Conservation (phyloP, 176 grass and related monocot genomes). For the Bromus sterilis region DNA sequence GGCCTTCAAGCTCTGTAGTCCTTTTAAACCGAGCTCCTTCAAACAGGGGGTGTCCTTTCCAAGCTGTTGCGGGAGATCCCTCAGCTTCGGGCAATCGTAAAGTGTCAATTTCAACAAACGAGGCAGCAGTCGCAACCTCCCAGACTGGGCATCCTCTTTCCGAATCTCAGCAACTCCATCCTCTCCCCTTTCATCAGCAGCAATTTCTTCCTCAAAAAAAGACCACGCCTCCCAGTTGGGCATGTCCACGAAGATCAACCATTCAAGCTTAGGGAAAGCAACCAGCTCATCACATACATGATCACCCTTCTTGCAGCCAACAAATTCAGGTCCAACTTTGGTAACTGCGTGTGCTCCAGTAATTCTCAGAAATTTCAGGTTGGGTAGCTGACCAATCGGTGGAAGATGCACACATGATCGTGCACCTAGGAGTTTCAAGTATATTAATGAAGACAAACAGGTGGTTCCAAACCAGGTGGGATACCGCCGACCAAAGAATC, state of each 20-base stretch:
- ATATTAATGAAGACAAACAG: neutral
- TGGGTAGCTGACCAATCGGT: no score
- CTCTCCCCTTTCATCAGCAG: neutral
- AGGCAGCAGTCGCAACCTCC: neutral
- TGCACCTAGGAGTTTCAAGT: neutral
- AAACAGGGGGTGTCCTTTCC: neutral
- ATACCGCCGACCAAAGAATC: neutral
- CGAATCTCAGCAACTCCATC: neutral
- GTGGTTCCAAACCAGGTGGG: neutral
- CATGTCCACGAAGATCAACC: neutral
- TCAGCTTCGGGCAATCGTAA: conserved; percentile 8
- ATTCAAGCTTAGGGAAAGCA: conserved; percentile 25
- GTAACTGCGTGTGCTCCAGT: neutral
- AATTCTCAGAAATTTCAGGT: neutral
- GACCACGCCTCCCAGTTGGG: conserved; percentile 35
- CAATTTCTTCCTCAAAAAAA: neutral
- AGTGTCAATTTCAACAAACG: neutral
- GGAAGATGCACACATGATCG: neutral
- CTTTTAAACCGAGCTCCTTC: neutral
- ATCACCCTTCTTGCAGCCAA: neutral
- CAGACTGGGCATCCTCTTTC: neutral
- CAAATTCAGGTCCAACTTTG: neutral
- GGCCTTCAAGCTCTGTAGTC: neutral
- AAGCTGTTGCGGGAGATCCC: conserved; percentile 8
- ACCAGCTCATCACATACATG: no score